Evolutionary conservation across 768 basidiomycete genomes (phyloP).

Genomic region (Dacryopinax spathularia): DNA sequence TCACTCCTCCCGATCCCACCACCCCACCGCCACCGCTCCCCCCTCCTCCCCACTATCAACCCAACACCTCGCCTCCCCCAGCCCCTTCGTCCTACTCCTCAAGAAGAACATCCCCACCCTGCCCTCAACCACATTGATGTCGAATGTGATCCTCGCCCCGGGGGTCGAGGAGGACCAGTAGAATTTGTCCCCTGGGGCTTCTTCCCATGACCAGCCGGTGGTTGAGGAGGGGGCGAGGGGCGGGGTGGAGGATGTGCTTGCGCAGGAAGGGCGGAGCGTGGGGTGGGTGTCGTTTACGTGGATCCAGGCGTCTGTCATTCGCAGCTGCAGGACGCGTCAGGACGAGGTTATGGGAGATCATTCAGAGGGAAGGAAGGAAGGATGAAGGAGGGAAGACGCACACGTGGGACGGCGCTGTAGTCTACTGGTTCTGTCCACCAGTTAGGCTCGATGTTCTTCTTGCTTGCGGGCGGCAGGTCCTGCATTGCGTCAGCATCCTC

Average conservation of each 20-base stretch:
- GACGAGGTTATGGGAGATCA: too few species aligned
- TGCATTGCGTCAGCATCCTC: not conserved
- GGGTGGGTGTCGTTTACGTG: not conserved
- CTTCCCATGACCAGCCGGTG: not conserved
- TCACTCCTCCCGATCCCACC: not conserved
- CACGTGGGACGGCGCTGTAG: not conserved
- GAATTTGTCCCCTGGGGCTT: not conserved
- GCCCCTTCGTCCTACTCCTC: not conserved
- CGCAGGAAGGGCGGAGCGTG: not conserved
- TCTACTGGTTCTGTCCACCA: not conserved
- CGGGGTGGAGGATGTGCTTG: not conserved
- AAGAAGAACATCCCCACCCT: not conserved
- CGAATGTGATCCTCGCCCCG: not conserved
- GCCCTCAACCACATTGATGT: not conserved
- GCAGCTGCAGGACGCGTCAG: not conserved
- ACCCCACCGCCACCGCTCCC: not conserved
- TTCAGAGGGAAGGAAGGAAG: too few species aligned
- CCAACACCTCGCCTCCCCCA: not conserved
- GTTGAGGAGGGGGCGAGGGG: not conserved
- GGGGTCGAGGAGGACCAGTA: not conserved
- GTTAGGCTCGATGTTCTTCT: not conserved
- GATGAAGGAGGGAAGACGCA: too few species aligned
- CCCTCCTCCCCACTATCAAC: not conserved
- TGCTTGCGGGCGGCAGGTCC: not conserved
- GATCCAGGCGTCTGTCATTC: not conserved